phyloP scores from a whole-genome alignment of 192 early-diverging fungal genomes.

The Umbelopsis sp. region DNA sequence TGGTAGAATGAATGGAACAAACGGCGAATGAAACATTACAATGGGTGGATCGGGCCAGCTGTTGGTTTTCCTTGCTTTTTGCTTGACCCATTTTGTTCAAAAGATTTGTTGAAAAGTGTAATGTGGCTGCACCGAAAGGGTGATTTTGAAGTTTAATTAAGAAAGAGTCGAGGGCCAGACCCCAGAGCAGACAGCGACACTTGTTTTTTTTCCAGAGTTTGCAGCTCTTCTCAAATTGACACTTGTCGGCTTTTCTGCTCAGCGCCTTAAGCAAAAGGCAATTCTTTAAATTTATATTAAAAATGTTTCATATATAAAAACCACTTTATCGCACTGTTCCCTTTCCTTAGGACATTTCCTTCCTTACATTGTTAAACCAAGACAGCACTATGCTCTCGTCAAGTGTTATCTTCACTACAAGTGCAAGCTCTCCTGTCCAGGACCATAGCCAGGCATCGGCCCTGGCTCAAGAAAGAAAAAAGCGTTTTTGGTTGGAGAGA shows the following conservation, averaged over 20 bases:
- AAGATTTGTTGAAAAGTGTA: not conserved
- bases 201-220: too few relatives aligned
- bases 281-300: too few relatives aligned
- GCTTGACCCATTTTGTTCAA: conserved; percentile 48
- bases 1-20: not conserved
- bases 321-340: not conserved
- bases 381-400: not conserved
- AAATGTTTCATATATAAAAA: too few relatives aligned
- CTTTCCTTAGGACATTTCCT: not conserved
- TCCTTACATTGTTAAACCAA: not conserved
- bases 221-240: too few relatives aligned
- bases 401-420: not conserved
- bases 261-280: too few relatives aligned
- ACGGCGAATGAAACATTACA: conserved; percentile 34
- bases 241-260: too few relatives aligned
- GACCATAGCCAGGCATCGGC: too few relatives aligned
- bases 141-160: too few relatives aligned
- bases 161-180: too few relatives aligned
- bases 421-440: too few relatives aligned
- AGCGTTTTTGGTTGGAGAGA: conserved; percentile 31
- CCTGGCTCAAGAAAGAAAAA: conserved; percentile 9
- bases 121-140: too few relatives aligned
- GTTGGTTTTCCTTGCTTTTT: conserved; percentile 55
- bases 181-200: too few relatives aligned
- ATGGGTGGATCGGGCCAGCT: conserved; percentile 51